Evolutionary conservation across 139 green algal species (phyloP).

Genomic region (Mychonastes homosphaera): DNA sequence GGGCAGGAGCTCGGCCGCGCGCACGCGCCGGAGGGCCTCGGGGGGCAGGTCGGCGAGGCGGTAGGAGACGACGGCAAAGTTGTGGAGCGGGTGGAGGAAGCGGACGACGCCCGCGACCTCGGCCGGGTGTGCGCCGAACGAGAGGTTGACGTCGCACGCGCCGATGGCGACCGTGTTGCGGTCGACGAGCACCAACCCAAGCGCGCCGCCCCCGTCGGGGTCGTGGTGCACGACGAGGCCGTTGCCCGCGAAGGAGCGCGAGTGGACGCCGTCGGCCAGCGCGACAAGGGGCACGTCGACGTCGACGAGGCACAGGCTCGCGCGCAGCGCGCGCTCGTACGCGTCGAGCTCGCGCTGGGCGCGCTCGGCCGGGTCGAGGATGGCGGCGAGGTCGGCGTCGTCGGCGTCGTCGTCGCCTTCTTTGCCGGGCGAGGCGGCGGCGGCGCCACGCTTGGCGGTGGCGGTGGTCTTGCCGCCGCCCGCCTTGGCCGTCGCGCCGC

Average conservation of each 20-base stretch:
- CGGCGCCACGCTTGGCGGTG: constrained; percentile 8
- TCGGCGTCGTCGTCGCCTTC: not conserved
- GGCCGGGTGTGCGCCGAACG: constrained; percentile 72
- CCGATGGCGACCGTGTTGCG: constrained; percentile 77
- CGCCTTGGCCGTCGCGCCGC: no score
- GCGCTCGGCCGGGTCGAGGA: not conserved
- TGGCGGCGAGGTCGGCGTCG: not conserved
- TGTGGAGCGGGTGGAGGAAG: constrained; percentile 81
- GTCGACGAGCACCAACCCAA: constrained; percentile 70
- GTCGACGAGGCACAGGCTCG: constrained; percentile 46
- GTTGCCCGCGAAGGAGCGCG: constrained; percentile 38
- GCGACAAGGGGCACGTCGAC: constrained; percentile 76
- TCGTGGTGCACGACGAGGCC: constrained; percentile 55
- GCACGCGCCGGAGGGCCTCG: constrained; percentile 32
- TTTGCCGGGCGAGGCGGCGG: not conserved
- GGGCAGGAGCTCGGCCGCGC: constrained; percentile 23
- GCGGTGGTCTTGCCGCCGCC: no score
- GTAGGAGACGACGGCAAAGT: constrained; percentile 70
- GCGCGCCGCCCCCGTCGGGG: constrained; percentile 10
- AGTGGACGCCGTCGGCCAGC: constrained; percentile 79
- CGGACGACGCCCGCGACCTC: constrained; percentile 56
- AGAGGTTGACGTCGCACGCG: constrained; percentile 66
- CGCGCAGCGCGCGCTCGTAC: constrained; percentile 23
- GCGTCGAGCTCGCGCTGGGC: constrained; percentile 13
- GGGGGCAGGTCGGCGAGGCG: constrained; percentile 41